Percentiles rank a stretch among this genome's conserved stretches.
phyloP scores from a whole-genome alignment of 371 early-diverging fungal genomes.

The Mucor indicus region DNA sequence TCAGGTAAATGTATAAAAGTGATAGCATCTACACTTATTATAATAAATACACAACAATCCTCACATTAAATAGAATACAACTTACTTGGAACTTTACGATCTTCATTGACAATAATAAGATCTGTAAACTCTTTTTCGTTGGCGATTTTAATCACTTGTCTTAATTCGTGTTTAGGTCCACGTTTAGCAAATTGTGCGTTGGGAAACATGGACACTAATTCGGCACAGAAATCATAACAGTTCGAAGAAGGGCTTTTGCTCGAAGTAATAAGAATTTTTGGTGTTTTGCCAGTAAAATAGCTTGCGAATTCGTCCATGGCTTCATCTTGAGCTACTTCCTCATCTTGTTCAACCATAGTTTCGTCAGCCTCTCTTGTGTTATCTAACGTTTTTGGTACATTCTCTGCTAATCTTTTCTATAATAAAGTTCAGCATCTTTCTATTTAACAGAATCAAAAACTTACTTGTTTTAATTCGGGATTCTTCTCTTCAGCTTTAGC shows the following conservation, averaged over 20 bases:
- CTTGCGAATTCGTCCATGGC: slow-evolving; percentile 89
- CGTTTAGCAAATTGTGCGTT: slow-evolving; percentile 89
- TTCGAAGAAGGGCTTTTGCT: slow-evolving; percentile 60
- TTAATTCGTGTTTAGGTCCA: slow-evolving; percentile 81
- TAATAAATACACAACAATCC: neutral
- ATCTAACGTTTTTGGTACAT: slow-evolving; percentile 93
- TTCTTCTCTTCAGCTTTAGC: slow-evolving; percentile 83
- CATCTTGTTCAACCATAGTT: slow-evolving; percentile 86
- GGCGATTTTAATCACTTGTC: slow-evolving; percentile 88
- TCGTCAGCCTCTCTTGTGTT: slow-evolving; percentile 92
- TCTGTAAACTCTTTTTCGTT: slow-evolving; percentile 90
- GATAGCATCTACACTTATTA: slow-evolving; percentile 65
- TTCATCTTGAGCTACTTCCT: slow-evolving; percentile 85
- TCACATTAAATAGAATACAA: neutral
- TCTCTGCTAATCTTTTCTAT: slow-evolving; percentile 82
- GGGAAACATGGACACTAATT: slow-evolving; percentile 90
- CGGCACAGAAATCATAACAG: slow-evolving; percentile 82
- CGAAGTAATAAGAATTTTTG: slow-evolving; percentile 96
- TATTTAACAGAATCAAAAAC: neutral
- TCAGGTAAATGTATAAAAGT: slow-evolving; percentile 94
- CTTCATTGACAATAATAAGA: slow-evolving; percentile 89
- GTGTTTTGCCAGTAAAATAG: slow-evolving; percentile 85
- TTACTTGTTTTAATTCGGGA: slow-evolving; percentile 83
- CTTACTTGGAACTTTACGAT: slow-evolving; percentile 86
- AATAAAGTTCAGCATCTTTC: no score